Conservation (phyloP, 2,329 filamentous ascomycete species). For the Aschersonia sp. region DNA sequence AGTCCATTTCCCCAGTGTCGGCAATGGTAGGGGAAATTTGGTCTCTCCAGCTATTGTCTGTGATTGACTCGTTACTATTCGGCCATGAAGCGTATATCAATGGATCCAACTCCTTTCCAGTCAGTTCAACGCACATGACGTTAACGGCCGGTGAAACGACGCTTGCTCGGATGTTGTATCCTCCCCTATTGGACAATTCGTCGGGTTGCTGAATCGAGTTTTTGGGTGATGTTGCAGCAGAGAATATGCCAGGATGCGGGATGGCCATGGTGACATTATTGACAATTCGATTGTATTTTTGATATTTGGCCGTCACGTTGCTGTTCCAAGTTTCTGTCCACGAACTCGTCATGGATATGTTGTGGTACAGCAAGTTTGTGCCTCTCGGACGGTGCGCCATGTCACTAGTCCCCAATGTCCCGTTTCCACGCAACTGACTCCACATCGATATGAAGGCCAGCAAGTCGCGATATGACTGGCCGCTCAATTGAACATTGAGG, state of each 20-base stretch:
- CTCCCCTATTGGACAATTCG: slow-evolving; percentile 49
- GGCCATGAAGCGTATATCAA: slow-evolving; percentile 52
- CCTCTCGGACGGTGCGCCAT: slow-evolving; percentile 39
- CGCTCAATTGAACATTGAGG: slow-evolving; percentile 53
- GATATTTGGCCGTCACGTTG: slow-evolving; percentile 36
- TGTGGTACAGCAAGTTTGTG: slow-evolving; percentile 52
- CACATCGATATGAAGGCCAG: slow-evolving; percentile 45
- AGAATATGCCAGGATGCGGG: slow-evolving; percentile 56
- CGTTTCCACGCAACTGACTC: slow-evolving; percentile 28
- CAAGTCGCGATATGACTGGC: slow-evolving; percentile 57
- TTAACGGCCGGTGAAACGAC: slow-evolving; percentile 59
- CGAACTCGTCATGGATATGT: slow-evolving; percentile 53
- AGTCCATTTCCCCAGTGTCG: slow-evolving; percentile 14
- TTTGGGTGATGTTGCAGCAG: slow-evolving; percentile 41
- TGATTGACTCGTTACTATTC: slow-evolving; percentile 17
- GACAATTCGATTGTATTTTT: slow-evolving; percentile 39
- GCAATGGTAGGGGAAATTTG: slow-evolving; percentile 21
- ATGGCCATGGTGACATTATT: slow-evolving; percentile 69
- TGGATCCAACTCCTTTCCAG: slow-evolving; percentile 41
- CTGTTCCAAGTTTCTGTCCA: slow-evolving; percentile 49
- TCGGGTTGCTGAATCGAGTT: slow-evolving; percentile 60
- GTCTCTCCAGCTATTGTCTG: slow-evolving; percentile 17
- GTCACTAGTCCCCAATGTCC: slow-evolving; percentile 23
- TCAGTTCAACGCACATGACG: slow-evolving; percentile 58
- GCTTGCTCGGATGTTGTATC: slow-evolving; percentile 53